phyloP scores from a whole-genome alignment of 192 early-diverging fungal genomes.

The Backusella westeae region DNA sequence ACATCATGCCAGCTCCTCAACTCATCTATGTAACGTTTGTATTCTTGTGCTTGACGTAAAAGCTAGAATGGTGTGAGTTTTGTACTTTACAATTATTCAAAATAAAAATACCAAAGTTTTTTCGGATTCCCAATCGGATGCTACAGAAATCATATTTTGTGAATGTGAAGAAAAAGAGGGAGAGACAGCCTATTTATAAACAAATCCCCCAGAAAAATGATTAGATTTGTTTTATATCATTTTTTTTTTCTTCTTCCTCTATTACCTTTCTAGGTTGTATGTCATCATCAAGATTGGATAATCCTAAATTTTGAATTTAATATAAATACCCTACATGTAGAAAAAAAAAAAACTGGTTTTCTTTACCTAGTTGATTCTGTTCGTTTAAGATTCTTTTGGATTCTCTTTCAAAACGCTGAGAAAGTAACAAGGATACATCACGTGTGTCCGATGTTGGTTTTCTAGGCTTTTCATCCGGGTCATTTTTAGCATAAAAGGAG shows the following conservation, averaged over 20 bases:
- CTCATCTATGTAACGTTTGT: neutral
- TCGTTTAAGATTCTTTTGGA: neutral
- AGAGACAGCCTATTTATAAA: neutral
- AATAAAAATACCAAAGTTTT: neutral
- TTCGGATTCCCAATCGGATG: neutral
- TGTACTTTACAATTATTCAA: neutral
- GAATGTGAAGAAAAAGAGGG: neutral
- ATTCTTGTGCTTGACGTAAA: constrained; percentile 8
- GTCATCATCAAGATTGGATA: constrained; percentile 1
- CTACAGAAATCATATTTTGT: constrained; percentile 2
- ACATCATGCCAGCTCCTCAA: neutral
- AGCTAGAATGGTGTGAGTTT: neutral
- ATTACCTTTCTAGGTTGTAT: neutral
- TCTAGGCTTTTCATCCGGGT: neutral
- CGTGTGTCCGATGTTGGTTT: neutral
- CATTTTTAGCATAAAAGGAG: constrained; percentile 13
- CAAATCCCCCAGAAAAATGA: neutral
- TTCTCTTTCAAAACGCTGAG: neutral
- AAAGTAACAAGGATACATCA: neutral
- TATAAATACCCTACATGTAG: neutral
- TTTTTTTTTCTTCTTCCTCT: no score
- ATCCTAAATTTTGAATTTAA: neutral
- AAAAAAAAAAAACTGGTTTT: neutral
- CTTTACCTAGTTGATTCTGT: neutral
- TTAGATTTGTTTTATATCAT: no score